Evolutionary conservation across 257 asterid species (phyloP).

Genomic region (Paulownia fortunei): DNA sequence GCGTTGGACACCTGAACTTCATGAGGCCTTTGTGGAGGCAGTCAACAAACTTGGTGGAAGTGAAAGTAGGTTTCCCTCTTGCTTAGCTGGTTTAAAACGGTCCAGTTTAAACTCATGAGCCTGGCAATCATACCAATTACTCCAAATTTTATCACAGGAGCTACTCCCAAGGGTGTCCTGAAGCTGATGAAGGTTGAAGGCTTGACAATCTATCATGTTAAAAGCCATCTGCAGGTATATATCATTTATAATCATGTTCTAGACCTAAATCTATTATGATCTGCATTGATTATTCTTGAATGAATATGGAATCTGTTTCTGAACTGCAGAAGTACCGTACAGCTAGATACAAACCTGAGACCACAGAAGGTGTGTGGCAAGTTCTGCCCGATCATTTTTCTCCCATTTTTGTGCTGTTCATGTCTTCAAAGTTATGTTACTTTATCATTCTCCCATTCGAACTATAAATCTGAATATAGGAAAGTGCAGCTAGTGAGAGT

Average conservation of each 20-base stretch:
- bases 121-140: not conserved
- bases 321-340: constrained; percentile 82
- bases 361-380: constrained; percentile 63
- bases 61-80: constrained; percentile 61
- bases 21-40: constrained; percentile 89
- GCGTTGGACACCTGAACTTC: constrained; percentile 98
- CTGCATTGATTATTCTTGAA: constrained; percentile 24
- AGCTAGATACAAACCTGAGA: constrained; percentile 86
- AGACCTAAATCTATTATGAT: constrained; percentile 20
- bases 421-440: constrained; percentile 21
- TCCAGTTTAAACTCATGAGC: not conserved
- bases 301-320: constrained; percentile 26
- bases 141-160: constrained; percentile 53
- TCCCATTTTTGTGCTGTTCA: constrained; percentile 8
- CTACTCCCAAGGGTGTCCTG: constrained; percentile 93
- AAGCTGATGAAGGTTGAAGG: constrained; percentile 82
- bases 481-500: constrained; percentile 11
- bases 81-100: constrained; percentile 20
- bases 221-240: constrained; percentile 75
- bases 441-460: constrained; percentile 5
- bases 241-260: not conserved
- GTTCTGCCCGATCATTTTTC: constrained; percentile 13
- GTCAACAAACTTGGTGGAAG: constrained; percentile 92
- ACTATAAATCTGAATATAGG: not conserved
- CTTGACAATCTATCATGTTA: constrained; percentile 87